A percentile compares a stretch with the other conserved stretches of the same genome.
These are phyloP conservation scores for Dactylellina leptospora DNA, from an alignment of 2,329 filamentous ascomycete genomes.

Conservation along the genomic window DNA sequence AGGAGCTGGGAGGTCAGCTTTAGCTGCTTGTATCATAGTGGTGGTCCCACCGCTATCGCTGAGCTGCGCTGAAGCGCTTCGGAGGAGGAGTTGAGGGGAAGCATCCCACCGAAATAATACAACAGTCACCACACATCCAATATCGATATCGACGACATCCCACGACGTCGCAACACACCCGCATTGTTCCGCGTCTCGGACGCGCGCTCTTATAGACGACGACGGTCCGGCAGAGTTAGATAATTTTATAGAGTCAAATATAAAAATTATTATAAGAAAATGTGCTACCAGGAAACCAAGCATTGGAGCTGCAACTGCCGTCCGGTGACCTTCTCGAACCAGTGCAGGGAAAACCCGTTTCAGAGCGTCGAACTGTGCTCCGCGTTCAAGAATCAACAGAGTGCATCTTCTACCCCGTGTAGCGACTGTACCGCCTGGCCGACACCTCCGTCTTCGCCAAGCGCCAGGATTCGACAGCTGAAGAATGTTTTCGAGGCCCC, in stretches of 20 bases:
- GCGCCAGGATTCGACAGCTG: slow-evolving; percentile 42
- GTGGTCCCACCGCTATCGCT: slow-evolving; percentile 22
- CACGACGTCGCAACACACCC: slow-evolving; percentile 19
- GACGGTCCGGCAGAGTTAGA: no score
- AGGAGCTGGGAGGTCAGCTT: slow-evolving; percentile 47
- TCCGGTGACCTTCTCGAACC: slow-evolving; percentile 37
- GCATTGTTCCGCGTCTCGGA: not conserved
- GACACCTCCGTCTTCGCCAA: slow-evolving; percentile 46
- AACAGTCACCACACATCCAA: not conserved
- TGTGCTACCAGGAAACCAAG: slow-evolving; percentile 47
- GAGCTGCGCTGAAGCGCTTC: slow-evolving; percentile 41
- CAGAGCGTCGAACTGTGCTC: slow-evolving; percentile 32
- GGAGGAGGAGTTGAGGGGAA: slow-evolving; percentile 48
- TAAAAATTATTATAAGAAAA: slow-evolving; percentile 8
- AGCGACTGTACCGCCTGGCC: slow-evolving; percentile 36
- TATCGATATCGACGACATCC: not conserved
- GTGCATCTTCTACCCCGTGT: slow-evolving; percentile 27
- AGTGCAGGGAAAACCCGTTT: slow-evolving; percentile 37
- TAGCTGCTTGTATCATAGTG: slow-evolving; percentile 37
- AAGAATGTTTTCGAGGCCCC: slow-evolving; percentile 48
- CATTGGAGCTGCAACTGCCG: slow-evolving; percentile 47
- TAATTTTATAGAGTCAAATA: slow-evolving; percentile 1
- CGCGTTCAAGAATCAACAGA: slow-evolving; percentile 16
- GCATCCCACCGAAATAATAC: not conserved
- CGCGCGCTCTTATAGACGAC: no score